Evolutionary conservation across 1,284 basidiomycete species (phyloP), one percentile per base, ranked within the genome.

Genomic region (Phenoliferia sp.): DNA sequence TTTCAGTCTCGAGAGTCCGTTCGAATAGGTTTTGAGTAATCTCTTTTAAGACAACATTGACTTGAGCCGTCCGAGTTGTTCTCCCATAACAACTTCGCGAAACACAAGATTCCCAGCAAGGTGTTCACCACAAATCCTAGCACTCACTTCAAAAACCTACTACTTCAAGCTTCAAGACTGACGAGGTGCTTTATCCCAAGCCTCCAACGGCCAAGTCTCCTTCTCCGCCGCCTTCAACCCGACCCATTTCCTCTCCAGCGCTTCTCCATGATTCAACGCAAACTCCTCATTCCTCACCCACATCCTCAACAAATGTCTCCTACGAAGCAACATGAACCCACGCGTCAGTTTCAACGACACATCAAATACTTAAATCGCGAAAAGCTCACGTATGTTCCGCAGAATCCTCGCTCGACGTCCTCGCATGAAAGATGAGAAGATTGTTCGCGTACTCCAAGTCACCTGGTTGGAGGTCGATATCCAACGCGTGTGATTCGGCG

Each of bases 391-490:
- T 32, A 6, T 57, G 12, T 22, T 57, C 56, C 28, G 19, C 31
- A 6, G 56, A 57, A 57, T 57, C 56, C 56, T 57, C 56, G 32
- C 56, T 57, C 3, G 29, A 3, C 28, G 56, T 57, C 3, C 56
- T 3, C 6, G 56, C 56, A 22, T 57, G 56, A 22, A 57, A 57
- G 16, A 32, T 33, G 5, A 16, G 28, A 3, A 57, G 12, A 22
- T 57, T 57, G 16, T 32, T 33, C 9, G 35, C 12, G 31, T 5
- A 57, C 17, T 57, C 56, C 7, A 57, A 22, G 31, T 57, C 56
- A 3, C 56, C 56, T 3, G 56, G 56, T n/a, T 57, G 56, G 7
- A 57, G 56, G 56, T 57, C 56, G 31, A 57, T 57, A 34, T 57
- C 56, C 31, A 57, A 33, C 56, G 56, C 32, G 29, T 16, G 29